These are phyloP conservation scores for Claviceps monticola DNA, from an alignment of 2,329 filamentous ascomycete genomes.

Conservation along the genomic window DNA sequence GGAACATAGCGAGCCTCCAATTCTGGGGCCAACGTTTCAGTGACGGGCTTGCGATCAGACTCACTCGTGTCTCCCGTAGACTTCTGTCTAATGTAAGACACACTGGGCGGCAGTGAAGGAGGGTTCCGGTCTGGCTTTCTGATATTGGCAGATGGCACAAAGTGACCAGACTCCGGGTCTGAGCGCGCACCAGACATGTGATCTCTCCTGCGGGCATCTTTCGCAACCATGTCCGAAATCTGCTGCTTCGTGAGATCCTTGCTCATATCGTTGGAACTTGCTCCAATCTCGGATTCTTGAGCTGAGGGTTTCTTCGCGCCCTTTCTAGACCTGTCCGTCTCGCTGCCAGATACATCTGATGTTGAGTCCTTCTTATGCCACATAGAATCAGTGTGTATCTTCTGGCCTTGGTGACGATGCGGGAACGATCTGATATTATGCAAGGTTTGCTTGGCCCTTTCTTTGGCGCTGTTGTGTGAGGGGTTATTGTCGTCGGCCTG, in stretches of 20 bases:
- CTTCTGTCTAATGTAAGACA: conserved; percentile 20
- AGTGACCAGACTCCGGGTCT: conserved; percentile 14
- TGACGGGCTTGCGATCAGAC: conserved; percentile 18
- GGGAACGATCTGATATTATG: conserved; percentile 40
- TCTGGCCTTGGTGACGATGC: conserved; percentile 38
- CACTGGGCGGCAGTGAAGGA: conserved; percentile 16
- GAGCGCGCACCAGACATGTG: conserved; percentile 16
- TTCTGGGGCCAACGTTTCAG: conserved; percentile 10
- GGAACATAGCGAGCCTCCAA: conserved; percentile 14
- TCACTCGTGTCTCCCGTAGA: conserved; percentile 28
- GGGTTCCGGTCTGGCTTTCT: conserved; percentile 18
- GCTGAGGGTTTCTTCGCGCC: conserved; percentile 14
- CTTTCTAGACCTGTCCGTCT: conserved; percentile 28
- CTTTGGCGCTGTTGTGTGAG: conserved; percentile 38
- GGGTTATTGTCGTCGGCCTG: conserved; percentile 27
- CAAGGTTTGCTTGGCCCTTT: conserved; percentile 46
- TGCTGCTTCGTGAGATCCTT: conserved; percentile 46
- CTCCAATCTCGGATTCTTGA: conserved; percentile 24
- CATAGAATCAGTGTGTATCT: conserved; percentile 35
- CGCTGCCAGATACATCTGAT: conserved; percentile 48
- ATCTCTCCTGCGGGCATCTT: conserved; percentile 33
- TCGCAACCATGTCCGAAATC: conserved; percentile 46
- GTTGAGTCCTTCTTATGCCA: conserved; percentile 34
- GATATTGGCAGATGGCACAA: conserved; percentile 17
- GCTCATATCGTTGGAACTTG: conserved; percentile 32